Conservation (phyloP, 305 asterid species). For the Salvia sclarea region DNA sequence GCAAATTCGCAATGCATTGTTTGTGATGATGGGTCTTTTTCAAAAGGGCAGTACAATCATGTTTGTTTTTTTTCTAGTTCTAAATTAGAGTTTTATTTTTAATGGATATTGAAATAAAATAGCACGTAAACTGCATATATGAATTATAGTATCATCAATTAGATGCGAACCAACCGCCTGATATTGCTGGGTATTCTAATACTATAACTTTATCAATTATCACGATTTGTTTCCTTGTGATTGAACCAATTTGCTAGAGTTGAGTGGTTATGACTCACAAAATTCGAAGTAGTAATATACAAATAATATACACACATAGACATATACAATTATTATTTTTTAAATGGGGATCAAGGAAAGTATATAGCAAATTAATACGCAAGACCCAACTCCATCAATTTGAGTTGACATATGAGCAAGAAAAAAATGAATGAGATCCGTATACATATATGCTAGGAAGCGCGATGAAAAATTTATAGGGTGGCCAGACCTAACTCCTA, state of each 20-base stretch:
- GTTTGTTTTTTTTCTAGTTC: not conserved
- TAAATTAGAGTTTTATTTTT: too few relatives aligned
- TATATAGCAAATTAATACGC: too few relatives aligned
- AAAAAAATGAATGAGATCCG: not conserved
- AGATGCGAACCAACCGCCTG: too few relatives aligned
- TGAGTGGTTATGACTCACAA: not conserved
- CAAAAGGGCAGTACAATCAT: not conserved
- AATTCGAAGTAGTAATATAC: too few relatives aligned
- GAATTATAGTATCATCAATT: too few relatives aligned
- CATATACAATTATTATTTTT: too few relatives aligned
- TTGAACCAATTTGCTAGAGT: too few relatives aligned
- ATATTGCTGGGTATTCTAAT: too few relatives aligned
- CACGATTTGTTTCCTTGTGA: too few relatives aligned
- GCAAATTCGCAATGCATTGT: not conserved
- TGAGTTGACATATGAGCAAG: not conserved
- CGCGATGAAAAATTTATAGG: not conserved
- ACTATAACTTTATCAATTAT: too few relatives aligned
- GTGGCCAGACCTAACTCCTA: not conserved
- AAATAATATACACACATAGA: not conserved
- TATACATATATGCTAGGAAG: not conserved
- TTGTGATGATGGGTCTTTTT: not conserved
- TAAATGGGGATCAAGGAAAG: too few relatives aligned
- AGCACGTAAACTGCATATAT: not conserved
- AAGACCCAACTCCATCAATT: slow-evolving; percentile 1
- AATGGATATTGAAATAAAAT: too few relatives aligned